These are phyloP conservation scores for Neurospora sp. DNA, from an alignment of 2,329 filamentous ascomycete species.

Conservation along the genomic window DNA sequence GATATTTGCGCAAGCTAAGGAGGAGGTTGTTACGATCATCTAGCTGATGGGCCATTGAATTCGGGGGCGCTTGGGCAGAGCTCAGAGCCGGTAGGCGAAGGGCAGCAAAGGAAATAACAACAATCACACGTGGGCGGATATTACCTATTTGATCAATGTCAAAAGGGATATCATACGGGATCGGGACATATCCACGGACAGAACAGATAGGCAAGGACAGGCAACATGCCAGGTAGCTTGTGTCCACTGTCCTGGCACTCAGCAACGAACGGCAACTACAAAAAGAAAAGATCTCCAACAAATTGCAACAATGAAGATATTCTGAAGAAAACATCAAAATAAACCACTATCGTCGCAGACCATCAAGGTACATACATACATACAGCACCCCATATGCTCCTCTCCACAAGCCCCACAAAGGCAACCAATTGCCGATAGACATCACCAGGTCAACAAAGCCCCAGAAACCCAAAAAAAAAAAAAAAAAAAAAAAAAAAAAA, in stretches of 20 bases:
- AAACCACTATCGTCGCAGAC: too few relatives aligned
- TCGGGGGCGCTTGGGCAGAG: neutral
- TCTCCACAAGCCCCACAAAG: neutral
- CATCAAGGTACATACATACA: neutral
- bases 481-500: neutral
- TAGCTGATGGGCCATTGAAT: neutral
- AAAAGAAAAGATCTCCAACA: too few relatives aligned
- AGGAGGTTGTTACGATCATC: neutral
- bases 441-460: neutral
- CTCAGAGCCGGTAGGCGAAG: neutral
- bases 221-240: neutral
- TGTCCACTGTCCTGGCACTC: neutral
- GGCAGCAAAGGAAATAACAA: neutral
- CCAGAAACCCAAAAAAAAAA: neutral
- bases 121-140: neutral
- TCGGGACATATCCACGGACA: too few relatives aligned
- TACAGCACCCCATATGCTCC: neutral
- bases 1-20: neutral
- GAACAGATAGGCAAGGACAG: accelerated
- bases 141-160: neutral
- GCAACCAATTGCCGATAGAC: neutral
- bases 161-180: neutral
- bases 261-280: too few relatives aligned
- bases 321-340: neutral
- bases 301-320: neutral